phyloP scores from a whole-genome alignment of 2,329 filamentous ascomycete genomes.

The Epichloe amarillans region DNA sequence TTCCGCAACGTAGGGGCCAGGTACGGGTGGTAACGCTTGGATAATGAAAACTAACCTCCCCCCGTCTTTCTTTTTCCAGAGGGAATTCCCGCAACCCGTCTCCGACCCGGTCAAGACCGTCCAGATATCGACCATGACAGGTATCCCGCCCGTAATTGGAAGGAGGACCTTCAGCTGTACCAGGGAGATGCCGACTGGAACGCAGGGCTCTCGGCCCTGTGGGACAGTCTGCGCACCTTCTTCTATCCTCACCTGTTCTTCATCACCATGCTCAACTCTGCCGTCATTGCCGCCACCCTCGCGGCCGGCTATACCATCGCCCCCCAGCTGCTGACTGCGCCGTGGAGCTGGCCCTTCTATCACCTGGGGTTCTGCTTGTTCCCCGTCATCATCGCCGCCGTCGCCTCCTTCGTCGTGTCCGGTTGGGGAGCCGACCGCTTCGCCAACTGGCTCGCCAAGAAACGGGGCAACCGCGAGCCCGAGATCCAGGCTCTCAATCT shows the following conservation, averaged over 20 bases:
- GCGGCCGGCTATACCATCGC: conserved; percentile 1
- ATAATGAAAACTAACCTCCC: too few species aligned
- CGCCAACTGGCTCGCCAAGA: conserved; percentile 2
- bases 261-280: conserved; percentile 3
- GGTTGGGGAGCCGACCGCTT: conserved; percentile 1
- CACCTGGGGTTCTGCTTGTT: conserved; percentile 3
- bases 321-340: background rate
- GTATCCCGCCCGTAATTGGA: background rate
- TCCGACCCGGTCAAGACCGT: background rate
- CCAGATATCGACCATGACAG: background rate
- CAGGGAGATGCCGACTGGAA: background rate
- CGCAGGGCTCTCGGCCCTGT: background rate
- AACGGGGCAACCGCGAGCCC: background rate
- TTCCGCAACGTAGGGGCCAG: too few species aligned
- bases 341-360: conserved; percentile 1
- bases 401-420: background rate
- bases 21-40: too few species aligned
- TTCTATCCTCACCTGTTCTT: conserved; percentile 2
- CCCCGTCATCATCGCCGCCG: background rate
- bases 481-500: conserved; percentile 2
- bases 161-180: background rate
- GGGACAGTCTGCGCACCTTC: conserved; percentile 1
- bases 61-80: background rate
- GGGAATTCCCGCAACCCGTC: background rate
- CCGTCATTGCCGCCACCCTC: conserved; percentile 1